Base-by-base conservation (phyloP, 441 rosid species). In the Populus tomentosa region DNA sequence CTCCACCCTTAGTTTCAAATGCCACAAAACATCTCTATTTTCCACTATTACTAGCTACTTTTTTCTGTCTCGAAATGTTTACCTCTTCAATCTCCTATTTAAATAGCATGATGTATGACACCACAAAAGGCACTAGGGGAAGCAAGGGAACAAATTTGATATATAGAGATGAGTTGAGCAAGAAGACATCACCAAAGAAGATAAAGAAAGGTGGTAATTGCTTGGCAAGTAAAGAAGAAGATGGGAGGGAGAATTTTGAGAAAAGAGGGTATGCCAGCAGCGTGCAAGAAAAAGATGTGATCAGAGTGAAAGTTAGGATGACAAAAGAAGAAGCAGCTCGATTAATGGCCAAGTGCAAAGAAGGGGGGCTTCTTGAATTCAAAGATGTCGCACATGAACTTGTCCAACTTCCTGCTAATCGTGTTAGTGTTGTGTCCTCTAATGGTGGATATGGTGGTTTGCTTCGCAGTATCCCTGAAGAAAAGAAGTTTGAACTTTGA, bases 341-440 rank as follows among this genome's bases (percentile, higher is more conserved):
- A 10, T 67, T 86, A 35, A 56, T 88, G 40, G 67, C 84, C 0
- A 88, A 84, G 61, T 82, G 89, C 64, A 73, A 75, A 71, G 86
- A 79, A 1, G 89, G 87, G 59, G 86, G 88, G 24, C 50, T 81
- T 42, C 83, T 85, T 38, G 86, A 77, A 38, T 85, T 88, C 78
- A 59, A 30, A 67, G 86, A 88, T 53, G 84, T 79, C 1, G 86
- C 89, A 1, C 11, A 42, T 1, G 84, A 85, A 78, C 81, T 88
- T 1, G 73, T 33, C 3, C 67, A 69, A 23, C 71, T 88, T 20
- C 30, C 30, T 28, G 30, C 3, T 28, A 28, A 28, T 28, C 30
- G 30, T 28, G 30, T 28, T 28, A 28, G 3, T 28, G 69, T 86
- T 26, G 78, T 70, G 24, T n/a, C 30, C 30, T 28, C 30, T 28